These are phyloP conservation scores for Fusarium tanahbumbuense DNA, from an alignment of 2,329 filamentous ascomycete genomes.

Conservation along the genomic window DNA sequence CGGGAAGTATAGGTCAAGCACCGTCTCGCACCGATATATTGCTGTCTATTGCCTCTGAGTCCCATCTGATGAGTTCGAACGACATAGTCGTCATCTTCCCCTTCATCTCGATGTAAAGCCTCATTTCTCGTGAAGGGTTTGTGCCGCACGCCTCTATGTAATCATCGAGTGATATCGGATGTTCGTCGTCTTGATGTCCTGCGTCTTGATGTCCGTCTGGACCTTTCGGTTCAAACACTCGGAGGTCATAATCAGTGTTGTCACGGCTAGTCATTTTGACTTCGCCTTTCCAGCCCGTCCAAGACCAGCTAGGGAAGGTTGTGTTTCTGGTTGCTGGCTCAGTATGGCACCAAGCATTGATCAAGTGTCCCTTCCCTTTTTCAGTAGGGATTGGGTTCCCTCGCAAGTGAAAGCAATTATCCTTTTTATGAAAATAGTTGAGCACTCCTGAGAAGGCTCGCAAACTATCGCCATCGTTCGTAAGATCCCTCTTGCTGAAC, in stretches of 20 bases:
- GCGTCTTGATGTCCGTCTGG: too few relatives aligned
- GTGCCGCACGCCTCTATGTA: accelerated
- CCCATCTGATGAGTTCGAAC: background rate
- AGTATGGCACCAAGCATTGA: background rate
- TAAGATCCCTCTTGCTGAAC: background rate
- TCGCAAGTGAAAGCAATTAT: accelerated
- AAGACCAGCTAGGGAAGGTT: background rate
- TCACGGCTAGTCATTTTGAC: background rate
- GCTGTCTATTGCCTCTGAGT: accelerated
- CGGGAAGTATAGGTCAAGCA: background rate
- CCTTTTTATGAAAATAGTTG: accelerated
- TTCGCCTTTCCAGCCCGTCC: background rate
- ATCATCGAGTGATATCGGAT: background rate
- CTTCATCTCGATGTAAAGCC: background rate
- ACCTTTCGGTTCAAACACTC: accelerated
- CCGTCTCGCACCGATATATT: background rate
- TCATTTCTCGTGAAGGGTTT: accelerated
- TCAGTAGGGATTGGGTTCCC: accelerated
- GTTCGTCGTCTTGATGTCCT: too few relatives aligned
- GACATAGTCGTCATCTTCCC: accelerated
- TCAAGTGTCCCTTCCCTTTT: accelerated
- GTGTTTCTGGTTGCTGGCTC: accelerated
- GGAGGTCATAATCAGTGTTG: background rate
- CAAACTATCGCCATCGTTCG: accelerated
- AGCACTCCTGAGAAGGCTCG: background rate